Evolutionary conservation across 2,329 filamentous ascomycete species (phyloP).

Genomic region (Diaporthe citriasiana): DNA sequence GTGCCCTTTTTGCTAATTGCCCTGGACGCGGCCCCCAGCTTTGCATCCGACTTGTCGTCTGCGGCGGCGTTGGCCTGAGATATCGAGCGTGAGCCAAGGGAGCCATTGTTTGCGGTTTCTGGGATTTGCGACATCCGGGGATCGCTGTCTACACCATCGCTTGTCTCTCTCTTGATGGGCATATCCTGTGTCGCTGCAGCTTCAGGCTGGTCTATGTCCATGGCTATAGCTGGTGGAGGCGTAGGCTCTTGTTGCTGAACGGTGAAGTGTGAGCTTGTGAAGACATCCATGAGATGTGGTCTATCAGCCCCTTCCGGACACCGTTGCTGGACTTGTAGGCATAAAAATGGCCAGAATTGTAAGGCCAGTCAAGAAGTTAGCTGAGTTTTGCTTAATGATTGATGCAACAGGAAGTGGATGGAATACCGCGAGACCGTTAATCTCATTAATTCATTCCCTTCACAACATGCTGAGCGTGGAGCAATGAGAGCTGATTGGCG

Average conservation of each 20-base stretch:
- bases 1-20: slow-evolving; percentile 52
- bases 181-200: slow-evolving; percentile 9
- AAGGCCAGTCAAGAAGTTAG: not conserved
- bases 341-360: not conserved
- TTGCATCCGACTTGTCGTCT: slow-evolving; percentile 9
- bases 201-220: slow-evolving; percentile 36
- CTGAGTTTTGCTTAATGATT: not conserved
- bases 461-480: not conserved
- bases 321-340: not conserved
- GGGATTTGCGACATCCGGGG: slow-evolving; percentile 40
- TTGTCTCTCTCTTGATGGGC: slow-evolving; percentile 39
- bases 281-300: slow-evolving; percentile 25
- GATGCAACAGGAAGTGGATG: not conserved
- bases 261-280: slow-evolving; percentile 42
- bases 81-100: slow-evolving; percentile 15
- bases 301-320: not conserved
- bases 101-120: slow-evolving; percentile 34
- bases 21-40: slow-evolving; percentile 21
- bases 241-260: slow-evolving; percentile 22
- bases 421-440: not conserved
- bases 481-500: slow-evolving; percentile 39
- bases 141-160: slow-evolving; percentile 37
- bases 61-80: slow-evolving; percentile 24
- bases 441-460: slow-evolving; percentile 24
- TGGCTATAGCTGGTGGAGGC: slow-evolving; percentile 12